A percentile compares a stretch with the other conserved stretches of the same genome.
phyloP scores from a whole-genome alignment of 2,329 filamentous ascomycete genomes.

The Chaetomiaceae sp. region DNA sequence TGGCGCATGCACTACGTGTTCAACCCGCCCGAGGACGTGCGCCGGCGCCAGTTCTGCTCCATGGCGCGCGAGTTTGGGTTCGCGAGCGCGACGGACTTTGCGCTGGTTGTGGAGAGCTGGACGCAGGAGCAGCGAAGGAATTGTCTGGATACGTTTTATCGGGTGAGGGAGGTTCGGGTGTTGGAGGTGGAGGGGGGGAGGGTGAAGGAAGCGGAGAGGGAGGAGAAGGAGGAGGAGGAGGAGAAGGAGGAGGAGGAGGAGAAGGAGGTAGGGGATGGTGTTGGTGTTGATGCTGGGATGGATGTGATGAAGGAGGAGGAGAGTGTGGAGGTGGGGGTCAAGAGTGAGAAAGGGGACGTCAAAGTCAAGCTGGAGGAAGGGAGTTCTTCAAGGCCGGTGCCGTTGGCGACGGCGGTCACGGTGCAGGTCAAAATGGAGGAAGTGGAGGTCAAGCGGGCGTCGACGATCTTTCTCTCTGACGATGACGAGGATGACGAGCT shows the following conservation, averaged over 20 bases:
- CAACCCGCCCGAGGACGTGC: slow-evolving; percentile 67
- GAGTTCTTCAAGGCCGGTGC: background rate
- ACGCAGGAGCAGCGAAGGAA: slow-evolving; percentile 74
- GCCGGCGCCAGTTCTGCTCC: slow-evolving; percentile 77
- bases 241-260: slow-evolving; percentile 8
- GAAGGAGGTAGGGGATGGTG: slow-evolving; percentile 5
- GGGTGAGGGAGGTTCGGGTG: slow-evolving; percentile 52
- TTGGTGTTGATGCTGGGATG: too few relatives aligned
- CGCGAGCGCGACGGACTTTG: slow-evolving; percentile 72
- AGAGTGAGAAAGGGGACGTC: background rate
- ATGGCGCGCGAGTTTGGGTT: slow-evolving; percentile 82
- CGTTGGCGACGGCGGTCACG: background rate
- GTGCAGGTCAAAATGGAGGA: background rate
- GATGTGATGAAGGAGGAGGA: background rate
- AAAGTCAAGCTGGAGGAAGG: background rate
- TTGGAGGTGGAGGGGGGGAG: slow-evolving; percentile 28
- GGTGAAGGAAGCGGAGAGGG: slow-evolving; percentile 19
- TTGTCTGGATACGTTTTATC: slow-evolving; percentile 77
- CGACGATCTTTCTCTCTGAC: slow-evolving; percentile 19
- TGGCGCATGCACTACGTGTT: slow-evolving; percentile 47
- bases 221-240: background rate
- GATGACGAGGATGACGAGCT: slow-evolving; percentile 25
- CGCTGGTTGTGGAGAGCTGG: slow-evolving; percentile 83
- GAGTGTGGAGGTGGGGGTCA: background rate
- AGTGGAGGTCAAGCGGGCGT: slow-evolving; percentile 5